Percentiles rank a stretch among this genome's conserved stretches.
These are phyloP conservation scores for Eucalyptus cloeziana DNA, from an alignment of 345 rosid species.

Conservation along the genomic window DNA sequence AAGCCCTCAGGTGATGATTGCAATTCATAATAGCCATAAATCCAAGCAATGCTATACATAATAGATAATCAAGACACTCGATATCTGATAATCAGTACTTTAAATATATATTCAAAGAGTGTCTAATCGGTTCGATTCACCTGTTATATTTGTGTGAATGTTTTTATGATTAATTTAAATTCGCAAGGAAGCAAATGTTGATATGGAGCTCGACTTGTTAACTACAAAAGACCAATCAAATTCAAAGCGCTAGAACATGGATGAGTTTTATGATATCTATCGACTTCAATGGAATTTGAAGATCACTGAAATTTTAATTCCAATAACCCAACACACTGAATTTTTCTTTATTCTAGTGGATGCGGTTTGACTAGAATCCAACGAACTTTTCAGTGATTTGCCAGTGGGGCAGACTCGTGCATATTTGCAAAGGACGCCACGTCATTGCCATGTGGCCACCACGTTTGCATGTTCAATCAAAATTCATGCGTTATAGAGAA, in stretches of 20 bases:
- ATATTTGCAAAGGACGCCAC: not conserved
- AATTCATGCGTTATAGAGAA: not conserved
- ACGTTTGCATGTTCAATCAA: fast-evolving
- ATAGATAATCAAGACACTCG: not conserved
- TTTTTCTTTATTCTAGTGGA: not conserved
- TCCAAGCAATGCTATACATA: no score
- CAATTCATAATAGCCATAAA: no score
- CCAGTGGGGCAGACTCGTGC: fast-evolving
- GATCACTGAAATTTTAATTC: not conserved
- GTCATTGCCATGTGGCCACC: not conserved
- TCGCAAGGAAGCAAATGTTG: not conserved
- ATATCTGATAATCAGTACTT: not conserved
- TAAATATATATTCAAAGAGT: not conserved
- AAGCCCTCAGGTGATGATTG: not conserved
- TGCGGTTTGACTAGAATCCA: not conserved
- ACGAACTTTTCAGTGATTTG: not conserved
- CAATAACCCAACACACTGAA: not conserved
- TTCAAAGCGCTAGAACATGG: not conserved
- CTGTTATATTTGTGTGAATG: not conserved
- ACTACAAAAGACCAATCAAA: not conserved
- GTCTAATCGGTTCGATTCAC: not conserved
- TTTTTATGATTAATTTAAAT: not conserved
- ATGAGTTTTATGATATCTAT: not conserved
- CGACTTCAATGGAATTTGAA: not conserved
- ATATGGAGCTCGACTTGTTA: not conserved